Base-by-base conservation (phyloP, 1,139 yeast species). In the Trichomonascaceae sp. region DNA sequence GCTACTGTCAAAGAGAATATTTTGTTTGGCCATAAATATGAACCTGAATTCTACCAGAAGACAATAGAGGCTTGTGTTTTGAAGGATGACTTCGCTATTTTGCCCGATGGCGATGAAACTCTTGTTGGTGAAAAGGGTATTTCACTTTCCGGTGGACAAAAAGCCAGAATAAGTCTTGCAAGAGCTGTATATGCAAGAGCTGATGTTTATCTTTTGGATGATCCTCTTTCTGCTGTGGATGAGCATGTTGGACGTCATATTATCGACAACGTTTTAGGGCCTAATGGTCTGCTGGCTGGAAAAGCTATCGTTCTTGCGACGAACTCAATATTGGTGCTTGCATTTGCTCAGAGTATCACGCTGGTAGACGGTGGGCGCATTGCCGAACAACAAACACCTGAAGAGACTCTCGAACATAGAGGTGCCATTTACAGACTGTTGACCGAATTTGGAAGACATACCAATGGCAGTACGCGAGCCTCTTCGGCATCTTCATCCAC, bases 81-180 rank as follows among this genome's bases (percentile, higher is more conserved):
- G 64, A 72, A 77, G n/a, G 82, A 83, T 49, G 99, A 93, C 72
- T 78, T 93, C 61, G 80, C 79, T 27, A 81, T 85, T 41, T 75
- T 93, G 53, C 87, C 96, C 2, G 87, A 88, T 66, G 97, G 98
- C 51, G 98, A 93, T 68, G 75, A 76, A 54, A 91, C 99, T 1
- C 81, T 87, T 64, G 98, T 93, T 51, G 99, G 99, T 60, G 99
- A 93, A 72, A 93, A 91, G 73, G 99, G 99, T 63, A 89, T 93
- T 55, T 88, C 97, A 13, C 76, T 93, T 55, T 88, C 96, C 50
- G 99, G 99, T 57, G 99, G 99, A 49, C 98, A 93, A 71, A 93
- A 91, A 75, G 97, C 98, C 1, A 83, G 99, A 71, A 74, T 93
- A 52, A 83, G 96, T 1, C 78, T 93, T 58, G 98, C 98, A 1